Evolutionary conservation across 495 filamentous ascomycete genomes (phyloP).

Genomic region (Terfezia boudieri): DNA sequence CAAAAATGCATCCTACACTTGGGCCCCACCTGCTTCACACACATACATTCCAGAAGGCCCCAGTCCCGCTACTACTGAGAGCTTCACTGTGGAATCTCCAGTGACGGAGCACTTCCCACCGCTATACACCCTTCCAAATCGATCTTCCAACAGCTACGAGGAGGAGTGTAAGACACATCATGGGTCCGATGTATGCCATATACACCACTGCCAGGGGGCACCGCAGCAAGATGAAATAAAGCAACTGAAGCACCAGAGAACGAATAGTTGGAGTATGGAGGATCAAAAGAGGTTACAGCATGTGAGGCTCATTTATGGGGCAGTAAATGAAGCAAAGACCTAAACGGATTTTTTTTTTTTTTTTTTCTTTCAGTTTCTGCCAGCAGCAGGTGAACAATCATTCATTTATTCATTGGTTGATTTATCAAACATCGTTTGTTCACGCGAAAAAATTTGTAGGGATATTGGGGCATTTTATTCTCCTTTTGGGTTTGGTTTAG

Average conservation of each 20-base stretch:
- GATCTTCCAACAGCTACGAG: not conserved
- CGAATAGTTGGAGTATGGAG: not conserved
- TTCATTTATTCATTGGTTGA: too few species aligned
- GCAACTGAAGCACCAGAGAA: not conserved
- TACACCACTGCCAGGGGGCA: not conserved
- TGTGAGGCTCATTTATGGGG: not conserved
- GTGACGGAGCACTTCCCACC: not conserved
- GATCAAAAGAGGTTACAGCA: not conserved
- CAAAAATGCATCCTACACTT: too few species aligned
- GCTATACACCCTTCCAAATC: not conserved
- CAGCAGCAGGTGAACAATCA: too few species aligned
- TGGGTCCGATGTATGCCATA: not conserved
- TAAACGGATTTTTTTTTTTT: too few species aligned
- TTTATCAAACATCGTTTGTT: too few species aligned
- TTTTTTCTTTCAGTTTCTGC: too few species aligned
- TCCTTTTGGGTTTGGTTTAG: too few species aligned
- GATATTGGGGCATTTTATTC: too few species aligned
- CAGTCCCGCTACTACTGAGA: too few species aligned
- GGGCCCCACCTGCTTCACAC: too few species aligned
- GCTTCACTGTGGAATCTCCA: not conserved
- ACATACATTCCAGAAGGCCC: too few species aligned
- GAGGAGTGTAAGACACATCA: not conserved
- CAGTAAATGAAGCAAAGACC: not conserved
- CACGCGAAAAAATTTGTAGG: too few species aligned
- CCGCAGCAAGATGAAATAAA: not conserved